Conservation (phyloP, 768 basidiomycete genomes). For the Neoboletus brunneissimus region DNA sequence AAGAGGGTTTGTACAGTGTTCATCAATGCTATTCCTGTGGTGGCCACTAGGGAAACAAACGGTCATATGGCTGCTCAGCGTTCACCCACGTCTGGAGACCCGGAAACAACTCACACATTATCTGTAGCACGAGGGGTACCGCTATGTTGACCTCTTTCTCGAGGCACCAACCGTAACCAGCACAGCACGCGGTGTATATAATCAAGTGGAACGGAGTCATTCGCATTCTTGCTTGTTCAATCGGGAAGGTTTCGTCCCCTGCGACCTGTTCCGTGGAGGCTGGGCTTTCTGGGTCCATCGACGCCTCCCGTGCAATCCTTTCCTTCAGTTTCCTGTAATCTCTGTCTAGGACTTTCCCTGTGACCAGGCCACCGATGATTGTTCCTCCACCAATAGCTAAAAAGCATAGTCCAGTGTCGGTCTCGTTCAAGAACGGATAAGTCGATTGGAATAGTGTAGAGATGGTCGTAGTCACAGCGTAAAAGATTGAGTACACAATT, state of each 20-base stretch:
- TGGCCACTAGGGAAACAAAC: constrained; percentile 44
- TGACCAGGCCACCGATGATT: constrained; percentile 53
- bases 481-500: constrained; percentile 51
- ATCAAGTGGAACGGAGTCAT: constrained; percentile 41
- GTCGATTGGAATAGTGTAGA: constrained; percentile 48
- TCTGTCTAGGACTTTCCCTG: constrained; percentile 62
- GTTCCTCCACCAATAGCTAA: constrained; percentile 74
- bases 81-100: not conserved
- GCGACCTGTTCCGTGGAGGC: constrained; percentile 19
- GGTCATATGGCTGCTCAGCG: not conserved
- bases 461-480: constrained; percentile 43
- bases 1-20: constrained; percentile 60
- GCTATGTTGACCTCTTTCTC: constrained; percentile 47
- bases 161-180: constrained; percentile 63
- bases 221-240: constrained; percentile 58
- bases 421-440: constrained; percentile 49
- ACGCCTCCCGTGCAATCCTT: constrained; percentile 10
- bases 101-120: constrained; percentile 19
- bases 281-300: constrained; percentile 22
- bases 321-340: constrained; percentile 51
- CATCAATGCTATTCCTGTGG: constrained; percentile 44
- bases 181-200: constrained; percentile 39
- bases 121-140: constrained; percentile 51
- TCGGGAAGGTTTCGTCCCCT: constrained; percentile 47
- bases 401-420: constrained; percentile 72